Evolutionary conservation across 2,329 filamentous ascomycete genomes (phyloP).

Genomic region (Aspergillus clavatus): DNA sequence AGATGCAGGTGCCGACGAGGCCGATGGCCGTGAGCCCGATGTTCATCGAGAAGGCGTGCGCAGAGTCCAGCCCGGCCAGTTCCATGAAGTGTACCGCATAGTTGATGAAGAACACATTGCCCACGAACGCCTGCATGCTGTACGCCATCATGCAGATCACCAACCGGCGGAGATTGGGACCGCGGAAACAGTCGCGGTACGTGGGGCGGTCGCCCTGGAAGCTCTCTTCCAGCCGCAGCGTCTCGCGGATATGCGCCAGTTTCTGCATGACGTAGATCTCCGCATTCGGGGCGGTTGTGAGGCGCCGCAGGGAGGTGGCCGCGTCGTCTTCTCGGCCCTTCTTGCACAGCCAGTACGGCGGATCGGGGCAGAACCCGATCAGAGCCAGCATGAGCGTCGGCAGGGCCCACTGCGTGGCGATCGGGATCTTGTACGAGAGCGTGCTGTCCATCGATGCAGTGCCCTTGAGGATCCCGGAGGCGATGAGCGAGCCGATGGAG

Average conservation of each 20-base stretch:
- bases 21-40: slow-evolving; percentile 41
- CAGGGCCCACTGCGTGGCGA: slow-evolving; percentile 23
- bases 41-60: slow-evolving; percentile 30
- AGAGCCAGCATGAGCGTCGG: slow-evolving; percentile 19
- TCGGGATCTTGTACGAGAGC: slow-evolving; percentile 23
- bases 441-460: slow-evolving; percentile 12
- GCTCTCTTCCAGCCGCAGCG: slow-evolving; percentile 21
- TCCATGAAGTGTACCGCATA: slow-evolving; percentile 33
- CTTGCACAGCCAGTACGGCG: slow-evolving; percentile 24
- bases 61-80: slow-evolving; percentile 26
- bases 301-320: slow-evolving; percentile 12
- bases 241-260: slow-evolving; percentile 27
- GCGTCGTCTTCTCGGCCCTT: slow-evolving; percentile 20
- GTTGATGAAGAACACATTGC: slow-evolving; percentile 26
- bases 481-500: slow-evolving; percentile 30
- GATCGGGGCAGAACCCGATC: slow-evolving; percentile 21
- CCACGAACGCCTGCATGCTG: slow-evolving; percentile 26
- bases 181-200: slow-evolving; percentile 26
- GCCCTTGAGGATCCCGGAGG: slow-evolving; percentile 26
- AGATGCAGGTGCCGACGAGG: slow-evolving; percentile 39
- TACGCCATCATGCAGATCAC: slow-evolving; percentile 26
- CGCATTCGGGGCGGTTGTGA: slow-evolving; percentile 8
- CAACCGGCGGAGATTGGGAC: slow-evolving; percentile 24
- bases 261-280: slow-evolving; percentile 16
- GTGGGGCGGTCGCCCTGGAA: slow-evolving; percentile 10